Conservation (phyloP, 345 rosid genomes). For the Balakata baccata region DNA sequence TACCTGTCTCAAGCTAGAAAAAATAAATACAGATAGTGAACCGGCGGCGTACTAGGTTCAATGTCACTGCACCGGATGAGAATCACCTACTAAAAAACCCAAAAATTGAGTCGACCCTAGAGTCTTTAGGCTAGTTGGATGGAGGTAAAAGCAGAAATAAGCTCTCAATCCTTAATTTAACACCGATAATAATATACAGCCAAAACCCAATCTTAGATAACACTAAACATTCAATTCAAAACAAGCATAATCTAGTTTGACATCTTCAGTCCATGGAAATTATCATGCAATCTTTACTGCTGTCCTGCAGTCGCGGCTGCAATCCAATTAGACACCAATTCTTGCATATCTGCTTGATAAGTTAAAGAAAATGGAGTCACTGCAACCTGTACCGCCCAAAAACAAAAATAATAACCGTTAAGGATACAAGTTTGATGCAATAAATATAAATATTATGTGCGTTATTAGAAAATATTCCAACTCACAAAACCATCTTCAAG, state of each 20-base stretch:
- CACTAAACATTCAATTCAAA: not conserved
- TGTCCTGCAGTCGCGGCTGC: conserved; percentile 13
- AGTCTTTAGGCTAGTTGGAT: not conserved
- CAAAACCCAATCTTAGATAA: no score
- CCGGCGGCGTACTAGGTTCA: no score
- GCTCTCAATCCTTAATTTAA: not conserved
- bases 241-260: not conserved
- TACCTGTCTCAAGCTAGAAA: no score
- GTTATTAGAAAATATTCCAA: not conserved
- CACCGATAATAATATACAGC: no score
- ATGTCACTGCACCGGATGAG: no score
- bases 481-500: conserved; percentile 50
- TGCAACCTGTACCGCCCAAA: conserved; percentile 20
- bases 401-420: not conserved
- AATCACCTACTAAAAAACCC: no score
- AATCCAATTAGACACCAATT: conserved; percentile 26
- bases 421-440: not conserved
- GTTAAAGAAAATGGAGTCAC: conserved; percentile 22
- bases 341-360: conserved; percentile 14
- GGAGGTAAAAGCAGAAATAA: not conserved
- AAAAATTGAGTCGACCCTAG: no score
- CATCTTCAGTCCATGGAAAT: not conserved
- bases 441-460: not conserved
- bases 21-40: no score
- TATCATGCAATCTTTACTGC: not conserved